These are phyloP conservation scores for Chaetomiaceae sp. DNA, from an alignment of 2,329 filamentous ascomycete species.

Conservation along the genomic window DNA sequence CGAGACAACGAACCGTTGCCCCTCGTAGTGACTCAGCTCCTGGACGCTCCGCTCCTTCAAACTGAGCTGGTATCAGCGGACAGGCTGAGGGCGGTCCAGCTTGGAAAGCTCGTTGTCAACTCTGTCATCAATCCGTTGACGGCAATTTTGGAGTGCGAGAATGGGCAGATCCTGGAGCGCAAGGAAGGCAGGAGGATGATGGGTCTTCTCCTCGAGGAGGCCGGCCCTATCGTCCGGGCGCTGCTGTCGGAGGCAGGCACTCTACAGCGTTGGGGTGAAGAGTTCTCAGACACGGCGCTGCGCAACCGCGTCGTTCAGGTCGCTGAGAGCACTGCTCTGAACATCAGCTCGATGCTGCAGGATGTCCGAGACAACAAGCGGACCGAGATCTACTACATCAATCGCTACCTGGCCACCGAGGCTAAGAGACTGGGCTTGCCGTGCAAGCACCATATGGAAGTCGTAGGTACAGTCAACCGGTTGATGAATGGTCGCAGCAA, in stretches of 20 bases:
- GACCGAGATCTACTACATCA: constrained; percentile 20
- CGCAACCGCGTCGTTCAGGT: constrained; percentile 9
- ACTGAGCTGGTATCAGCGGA: no score
- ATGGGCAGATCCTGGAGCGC: constrained; percentile 8
- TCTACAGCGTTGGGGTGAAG: no score
- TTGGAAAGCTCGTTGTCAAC: constrained; percentile 61
- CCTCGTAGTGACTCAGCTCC: no score
- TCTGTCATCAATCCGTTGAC: constrained; percentile 63
- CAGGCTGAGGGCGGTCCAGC: no score
- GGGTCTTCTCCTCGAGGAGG: constrained; percentile 9
- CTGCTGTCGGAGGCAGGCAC: constrained; percentile 4
- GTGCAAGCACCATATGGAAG: background rate
- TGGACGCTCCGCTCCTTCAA: background rate
- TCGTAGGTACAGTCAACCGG: background rate
- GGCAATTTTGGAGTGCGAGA: constrained; percentile 35
- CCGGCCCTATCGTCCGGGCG: constrained; percentile 7
- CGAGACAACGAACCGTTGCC: no score
- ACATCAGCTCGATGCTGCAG: constrained; percentile 32
- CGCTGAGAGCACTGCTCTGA: constrained; percentile 24
- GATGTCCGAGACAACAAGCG: constrained; percentile 22
- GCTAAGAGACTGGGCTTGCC: constrained; percentile 2
- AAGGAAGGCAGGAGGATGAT: background rate
- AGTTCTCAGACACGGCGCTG: constrained; percentile 3
- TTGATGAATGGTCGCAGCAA: no score
- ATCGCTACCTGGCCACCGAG: constrained; percentile 12